These are phyloP conservation scores for Kockiozyma suomiensis DNA, from an alignment of 805 yeast species.

Conservation along the genomic window DNA sequence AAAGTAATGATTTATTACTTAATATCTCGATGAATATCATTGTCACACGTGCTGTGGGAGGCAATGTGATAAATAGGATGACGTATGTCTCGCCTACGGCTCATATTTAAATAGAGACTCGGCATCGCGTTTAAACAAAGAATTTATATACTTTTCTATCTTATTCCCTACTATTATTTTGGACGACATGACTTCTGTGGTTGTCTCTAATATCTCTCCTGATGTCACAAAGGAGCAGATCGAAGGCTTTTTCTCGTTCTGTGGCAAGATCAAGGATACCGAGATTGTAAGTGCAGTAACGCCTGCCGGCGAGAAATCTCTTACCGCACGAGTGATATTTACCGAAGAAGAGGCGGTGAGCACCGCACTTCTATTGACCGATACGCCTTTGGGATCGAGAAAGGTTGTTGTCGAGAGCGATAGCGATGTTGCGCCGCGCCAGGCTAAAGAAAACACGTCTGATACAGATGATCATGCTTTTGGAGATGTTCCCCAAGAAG, in stretches of 20 bases:
- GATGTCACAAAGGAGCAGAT: slow-evolving; percentile 55
- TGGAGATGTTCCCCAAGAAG: slow-evolving; percentile 60
- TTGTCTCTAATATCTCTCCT: slow-evolving; percentile 60
- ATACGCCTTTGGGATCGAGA: slow-evolving; percentile 69
- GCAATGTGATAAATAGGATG: no score
- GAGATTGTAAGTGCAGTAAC: slow-evolving; percentile 20
- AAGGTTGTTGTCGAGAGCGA: slow-evolving; percentile 52
- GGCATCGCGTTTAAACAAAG: no score
- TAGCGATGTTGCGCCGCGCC: slow-evolving; percentile 37
- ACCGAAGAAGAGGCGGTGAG: slow-evolving; percentile 61
- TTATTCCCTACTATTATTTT: neutral
- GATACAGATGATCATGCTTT: slow-evolving; percentile 22
- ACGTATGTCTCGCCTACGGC: no score
- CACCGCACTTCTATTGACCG: slow-evolving; percentile 70
- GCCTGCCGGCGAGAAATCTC: slow-evolving; percentile 41
- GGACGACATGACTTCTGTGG: slow-evolving; percentile 43
- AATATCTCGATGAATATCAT: no score
- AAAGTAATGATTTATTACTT: no score
- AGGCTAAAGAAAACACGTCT: slow-evolving; percentile 28
- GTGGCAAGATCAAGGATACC: slow-evolving; percentile 56
- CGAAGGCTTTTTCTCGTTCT: slow-evolving; percentile 70
- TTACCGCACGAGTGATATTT: slow-evolving; percentile 56
- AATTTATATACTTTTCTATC: no score
- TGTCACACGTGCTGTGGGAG: no score
- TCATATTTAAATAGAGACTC: no score